These are phyloP conservation scores for Rhododendron griersonianum DNA, from an alignment of 148 eudicot species.

Conservation along the genomic window DNA sequence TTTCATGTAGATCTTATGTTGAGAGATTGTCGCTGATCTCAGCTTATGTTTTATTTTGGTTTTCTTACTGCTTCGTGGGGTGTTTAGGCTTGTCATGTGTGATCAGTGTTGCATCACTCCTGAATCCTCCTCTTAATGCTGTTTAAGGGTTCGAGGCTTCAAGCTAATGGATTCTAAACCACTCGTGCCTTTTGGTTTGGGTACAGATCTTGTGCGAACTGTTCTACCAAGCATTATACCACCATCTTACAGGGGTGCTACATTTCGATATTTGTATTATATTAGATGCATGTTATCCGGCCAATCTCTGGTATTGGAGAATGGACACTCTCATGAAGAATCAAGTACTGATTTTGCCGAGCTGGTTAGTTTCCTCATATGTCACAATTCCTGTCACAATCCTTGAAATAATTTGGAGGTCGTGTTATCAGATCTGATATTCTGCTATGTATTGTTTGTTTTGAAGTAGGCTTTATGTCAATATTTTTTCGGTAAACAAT, in stretches of 20 bases:
- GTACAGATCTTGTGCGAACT: conserved; percentile 73
- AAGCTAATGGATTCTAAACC: no score
- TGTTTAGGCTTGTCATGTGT: no score
- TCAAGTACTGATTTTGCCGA: conserved; percentile 44
- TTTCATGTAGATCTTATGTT: no score
- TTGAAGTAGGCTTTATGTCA: not conserved
- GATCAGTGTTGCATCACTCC: no score
- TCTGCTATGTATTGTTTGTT: not conserved
- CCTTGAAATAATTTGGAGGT: not conserved
- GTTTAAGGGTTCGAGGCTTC: no score
- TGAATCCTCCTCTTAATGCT: no score
- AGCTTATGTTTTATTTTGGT: no score
- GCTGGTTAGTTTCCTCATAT: conserved; percentile 42
- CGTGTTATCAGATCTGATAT: not conserved
- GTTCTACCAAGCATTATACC: conserved; percentile 72
- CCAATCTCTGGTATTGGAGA: conserved; percentile 59
- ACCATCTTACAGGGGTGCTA: conserved; percentile 83
- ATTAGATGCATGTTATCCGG: conserved; percentile 60
- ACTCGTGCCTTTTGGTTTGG: conserved; percentile 19
- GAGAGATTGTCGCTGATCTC: no score
- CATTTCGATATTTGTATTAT: conserved; percentile 81
- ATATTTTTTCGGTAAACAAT: not conserved
- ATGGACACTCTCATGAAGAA: conserved; percentile 52
- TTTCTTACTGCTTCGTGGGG: no score
- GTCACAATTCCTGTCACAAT: not conserved